Conservation (phyloP, 352 stramenopile genomes). For the Globisporangium megalacanthum region DNA sequence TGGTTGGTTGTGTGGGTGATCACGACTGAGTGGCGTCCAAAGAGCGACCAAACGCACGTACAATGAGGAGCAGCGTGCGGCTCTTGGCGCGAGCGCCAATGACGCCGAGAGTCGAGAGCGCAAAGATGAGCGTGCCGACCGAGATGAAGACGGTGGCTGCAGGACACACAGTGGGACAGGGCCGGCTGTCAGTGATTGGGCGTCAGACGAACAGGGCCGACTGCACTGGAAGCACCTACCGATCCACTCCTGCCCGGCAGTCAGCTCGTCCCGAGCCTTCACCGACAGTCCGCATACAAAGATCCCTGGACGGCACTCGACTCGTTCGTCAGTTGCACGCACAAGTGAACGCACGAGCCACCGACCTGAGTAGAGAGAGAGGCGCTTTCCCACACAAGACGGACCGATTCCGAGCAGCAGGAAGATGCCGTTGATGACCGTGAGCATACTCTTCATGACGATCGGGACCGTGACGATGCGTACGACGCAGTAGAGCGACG, state of each 20-base stretch:
- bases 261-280: slow-evolving; percentile 60
- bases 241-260: slow-evolving; percentile 69
- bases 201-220: background rate
- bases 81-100: slow-evolving; percentile 71
- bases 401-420: slow-evolving; percentile 41
- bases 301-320: slow-evolving; percentile 19
- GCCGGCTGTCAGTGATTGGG: background rate
- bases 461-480: slow-evolving; percentile 84
- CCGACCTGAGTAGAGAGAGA: background rate
- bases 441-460: slow-evolving; percentile 82
- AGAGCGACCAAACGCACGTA: slow-evolving; percentile 23
- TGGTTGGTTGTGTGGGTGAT: background rate
- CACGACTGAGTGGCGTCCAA: background rate
- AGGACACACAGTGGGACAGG: background rate
- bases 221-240: slow-evolving; percentile 20
- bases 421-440: slow-evolving; percentile 71
- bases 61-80: slow-evolving; percentile 65
- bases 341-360: background rate
- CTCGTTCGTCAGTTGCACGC: background rate
- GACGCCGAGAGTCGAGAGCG: slow-evolving; percentile 58
- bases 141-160: slow-evolving; percentile 66
- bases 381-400: background rate
- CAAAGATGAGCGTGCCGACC: slow-evolving; percentile 59
- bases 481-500: slow-evolving; percentile 71
- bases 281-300: slow-evolving; percentile 53